Conservation (phyloP, 257 asterid genomes). For the Primulina huaijiensis region DNA sequence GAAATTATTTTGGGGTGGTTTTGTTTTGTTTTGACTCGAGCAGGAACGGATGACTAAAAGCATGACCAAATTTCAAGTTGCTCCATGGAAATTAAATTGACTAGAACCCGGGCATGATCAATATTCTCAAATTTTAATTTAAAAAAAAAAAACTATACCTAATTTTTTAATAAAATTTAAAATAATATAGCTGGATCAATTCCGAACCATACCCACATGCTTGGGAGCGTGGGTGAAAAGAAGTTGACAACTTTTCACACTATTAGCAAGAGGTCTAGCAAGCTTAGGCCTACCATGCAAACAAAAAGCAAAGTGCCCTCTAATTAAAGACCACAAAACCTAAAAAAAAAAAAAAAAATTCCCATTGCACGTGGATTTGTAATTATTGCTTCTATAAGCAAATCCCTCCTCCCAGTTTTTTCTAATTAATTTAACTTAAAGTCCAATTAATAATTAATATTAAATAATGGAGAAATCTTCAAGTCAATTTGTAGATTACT, state of each 20-base stretch:
- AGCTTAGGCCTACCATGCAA: conserved; percentile 9
- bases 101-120: no score
- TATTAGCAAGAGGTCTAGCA: conserved; percentile 12
- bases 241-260: not conserved
- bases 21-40: no score
- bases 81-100: no score
- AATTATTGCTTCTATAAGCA: not conserved
- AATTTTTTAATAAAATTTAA: no score
- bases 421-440: no score
- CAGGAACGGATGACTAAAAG: no score
- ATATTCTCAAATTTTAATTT: no score
- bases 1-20: no score
- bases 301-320: not conserved
- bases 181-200: no score
- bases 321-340: not conserved
- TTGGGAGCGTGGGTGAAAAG: conserved; percentile 20
- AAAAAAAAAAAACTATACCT: no score
- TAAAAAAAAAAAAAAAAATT: no score
- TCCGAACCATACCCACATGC: not conserved
- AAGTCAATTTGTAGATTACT: not conserved
- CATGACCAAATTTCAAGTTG: no score
- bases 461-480: not conserved
- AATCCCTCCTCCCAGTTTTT: not conserved
- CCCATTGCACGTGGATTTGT: not conserved
- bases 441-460: not conserved